Conservation (phyloP, 1,284 basidiomycete species). For the Mrakiaceae sp. region DNA sequence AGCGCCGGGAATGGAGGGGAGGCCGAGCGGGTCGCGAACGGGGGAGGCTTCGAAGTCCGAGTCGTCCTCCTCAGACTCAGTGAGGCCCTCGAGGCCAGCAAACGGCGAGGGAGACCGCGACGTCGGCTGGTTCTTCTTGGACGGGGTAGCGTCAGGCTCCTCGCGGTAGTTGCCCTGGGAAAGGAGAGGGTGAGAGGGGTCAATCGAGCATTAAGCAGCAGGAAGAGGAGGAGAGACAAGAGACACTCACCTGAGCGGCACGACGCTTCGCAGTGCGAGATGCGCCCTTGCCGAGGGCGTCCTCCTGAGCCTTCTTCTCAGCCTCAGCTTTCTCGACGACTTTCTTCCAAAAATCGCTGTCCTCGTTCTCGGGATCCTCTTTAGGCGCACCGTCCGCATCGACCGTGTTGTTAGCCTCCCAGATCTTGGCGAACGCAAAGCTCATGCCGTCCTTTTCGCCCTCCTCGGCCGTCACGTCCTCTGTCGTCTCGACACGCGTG, state of each 20-base stretch:
- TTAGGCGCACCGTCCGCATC: constrained; percentile 53
- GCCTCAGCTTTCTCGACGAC: constrained; percentile 27
- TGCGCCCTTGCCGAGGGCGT: background rate
- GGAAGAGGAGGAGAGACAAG: background rate
- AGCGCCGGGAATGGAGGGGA: background rate
- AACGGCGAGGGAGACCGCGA: background rate
- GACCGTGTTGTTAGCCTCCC: constrained; percentile 60
- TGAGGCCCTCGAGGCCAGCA: background rate
- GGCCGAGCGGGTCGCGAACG: background rate
- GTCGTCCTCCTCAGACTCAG: background rate
- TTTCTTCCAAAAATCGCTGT: constrained; percentile 57
- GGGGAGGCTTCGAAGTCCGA: background rate
- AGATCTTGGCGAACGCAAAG: constrained; percentile 77
- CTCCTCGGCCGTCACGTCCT: constrained; percentile 40
- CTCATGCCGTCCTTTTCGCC: constrained; percentile 39
- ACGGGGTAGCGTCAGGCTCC: background rate
- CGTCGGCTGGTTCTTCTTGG: background rate
- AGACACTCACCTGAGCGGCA: background rate
- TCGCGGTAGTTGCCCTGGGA: background rate
- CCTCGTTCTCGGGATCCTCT: constrained; percentile 45
- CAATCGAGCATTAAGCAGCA: background rate
- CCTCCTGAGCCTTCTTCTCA: constrained; percentile 23
- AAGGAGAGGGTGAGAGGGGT: background rate
- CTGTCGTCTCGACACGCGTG: constrained; percentile 65
- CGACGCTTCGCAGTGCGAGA: background rate